phyloP scores from a whole-genome alignment of 2,329 filamentous ascomycete species.

The Fusarium coicis region DNA sequence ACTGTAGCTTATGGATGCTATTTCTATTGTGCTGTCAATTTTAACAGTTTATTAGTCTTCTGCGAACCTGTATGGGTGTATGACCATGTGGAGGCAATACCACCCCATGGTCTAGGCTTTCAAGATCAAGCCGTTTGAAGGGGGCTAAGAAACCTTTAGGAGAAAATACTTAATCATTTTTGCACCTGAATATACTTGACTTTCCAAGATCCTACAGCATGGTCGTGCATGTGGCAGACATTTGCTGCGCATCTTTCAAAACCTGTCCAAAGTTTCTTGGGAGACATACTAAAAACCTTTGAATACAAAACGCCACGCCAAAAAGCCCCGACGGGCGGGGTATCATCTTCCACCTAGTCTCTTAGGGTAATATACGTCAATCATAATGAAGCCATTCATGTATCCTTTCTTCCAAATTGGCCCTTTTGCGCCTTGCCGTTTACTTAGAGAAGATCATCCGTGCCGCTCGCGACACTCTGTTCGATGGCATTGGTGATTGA shows the following conservation, averaged over 20 bases:
- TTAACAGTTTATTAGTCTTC: not conserved
- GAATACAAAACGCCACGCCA: constrained; percentile 42
- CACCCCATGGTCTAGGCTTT: not conserved
- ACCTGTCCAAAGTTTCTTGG: not conserved
- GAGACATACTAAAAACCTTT: constrained; percentile 21
- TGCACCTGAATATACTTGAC: not conserved
- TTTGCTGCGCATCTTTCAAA: not conserved
- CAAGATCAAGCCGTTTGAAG: not conserved
- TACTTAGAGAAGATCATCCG: constrained; percentile 74
- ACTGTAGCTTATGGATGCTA: not conserved
- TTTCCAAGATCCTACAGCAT: constrained; percentile 6
- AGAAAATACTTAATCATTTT: not conserved
- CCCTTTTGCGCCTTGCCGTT: constrained; percentile 5
- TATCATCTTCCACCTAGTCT: constrained; percentile 39
- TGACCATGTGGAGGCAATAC: not conserved
- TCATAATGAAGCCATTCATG: constrained; percentile 34
- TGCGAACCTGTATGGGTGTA: not conserved
- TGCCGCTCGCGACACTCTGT: constrained; percentile 79
- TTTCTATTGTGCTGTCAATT: not conserved
- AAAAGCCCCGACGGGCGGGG: constrained; percentile 44
- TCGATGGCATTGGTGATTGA: constrained; percentile 80
- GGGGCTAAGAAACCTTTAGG: not conserved
- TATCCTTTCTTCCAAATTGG: constrained; percentile 6
- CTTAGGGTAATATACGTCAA: constrained; percentile 41
- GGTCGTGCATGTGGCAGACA: not conserved